These are phyloP conservation scores for Penicillium goetzii DNA, from an alignment of 495 filamentous ascomycete species.

Conservation along the genomic window DNA sequence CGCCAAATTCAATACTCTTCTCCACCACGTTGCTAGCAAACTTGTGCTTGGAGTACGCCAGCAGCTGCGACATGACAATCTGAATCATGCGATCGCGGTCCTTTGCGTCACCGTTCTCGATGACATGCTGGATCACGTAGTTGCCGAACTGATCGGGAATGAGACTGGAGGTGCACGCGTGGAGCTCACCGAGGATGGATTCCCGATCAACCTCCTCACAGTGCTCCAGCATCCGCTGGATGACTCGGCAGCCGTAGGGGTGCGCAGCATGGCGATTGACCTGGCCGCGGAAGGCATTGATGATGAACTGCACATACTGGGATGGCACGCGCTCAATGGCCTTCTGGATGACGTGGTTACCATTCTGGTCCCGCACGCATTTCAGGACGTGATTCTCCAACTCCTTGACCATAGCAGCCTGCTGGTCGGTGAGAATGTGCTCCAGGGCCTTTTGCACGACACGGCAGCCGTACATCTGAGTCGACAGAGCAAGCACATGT, in stretches of 20 bases:
- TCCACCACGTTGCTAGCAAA: conserved; percentile 98
- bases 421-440: conserved; percentile 87
- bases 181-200: conserved; percentile 77
- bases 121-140: conserved; percentile 95
- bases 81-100: conserved; percentile 75
- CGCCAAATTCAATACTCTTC: conserved; percentile 82
- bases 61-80: conserved; percentile 69
- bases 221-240: conserved; percentile 89
- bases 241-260: conserved; percentile 88
- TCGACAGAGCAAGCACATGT: conserved; percentile 75
- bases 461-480: conserved; percentile 92
- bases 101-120: conserved; percentile 76
- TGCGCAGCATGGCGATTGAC: conserved; percentile 80
- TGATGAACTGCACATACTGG: conserved; percentile 84
- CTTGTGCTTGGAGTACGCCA: conserved; percentile 89
- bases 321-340: conserved; percentile 85
- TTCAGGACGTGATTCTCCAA: conserved; percentile 76
- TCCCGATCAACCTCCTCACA: conserved; percentile 73
- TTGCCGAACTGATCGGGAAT: conserved; percentile 94
- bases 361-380: conserved; percentile 88
- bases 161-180: conserved; percentile 68
- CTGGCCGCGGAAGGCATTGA: conserved; percentile 79
- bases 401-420: conserved; percentile 82
- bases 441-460: conserved; percentile 98
- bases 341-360: conserved; percentile 97